Base-by-base conservation (phyloP, 1,284 basidiomycete species). In the Meira miltonrushii region DNA sequence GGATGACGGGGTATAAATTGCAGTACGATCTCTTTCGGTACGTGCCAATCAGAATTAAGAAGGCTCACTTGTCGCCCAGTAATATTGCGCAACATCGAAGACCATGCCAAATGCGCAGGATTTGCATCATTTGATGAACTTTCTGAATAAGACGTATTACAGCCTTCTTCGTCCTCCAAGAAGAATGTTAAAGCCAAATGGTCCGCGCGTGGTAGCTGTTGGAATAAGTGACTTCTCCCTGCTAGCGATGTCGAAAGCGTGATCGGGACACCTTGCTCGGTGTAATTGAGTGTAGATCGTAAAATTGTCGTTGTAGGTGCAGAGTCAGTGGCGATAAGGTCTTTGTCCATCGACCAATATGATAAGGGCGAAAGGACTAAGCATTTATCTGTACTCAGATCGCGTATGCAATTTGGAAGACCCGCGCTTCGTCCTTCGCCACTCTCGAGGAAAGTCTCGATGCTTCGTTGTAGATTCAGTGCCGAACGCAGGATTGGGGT, bases 101-200 rank as follows among this genome's bases (percentile, higher is more conserved):
- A 63, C 68, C 68, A 72, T 38, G 57, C 52, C 5, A 51, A 23
- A 43, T 68, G 61, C 33, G 28, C 28, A 33, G 28, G 3, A 33
- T 33, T 33, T 33, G 28, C 28, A 33, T 33, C 59, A 50, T 13
- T 21, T 10, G 1, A 55, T 54, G 44, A 39, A 11, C 19, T 54
- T 46, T 49, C 10, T 9, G 43, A 17, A 21, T 50, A 21, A 15
- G 51, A 28, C 10, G 15, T 37, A 12, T 55, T 17, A 12, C 40
- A 21, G 10, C 25, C 49, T 21, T 50, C 40, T 15, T 33, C 25
- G 28, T 64, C 64, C 15, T 64, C 43, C 40, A 77, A 43, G 52
- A 75, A 77, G 55, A 72, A 77, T 23, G 72, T 75, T 46, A 77
- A 61, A 2, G 69, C 74, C 28, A 75, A 61, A 57, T 65, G 72